Evolutionary conservation across 1,139 yeast genomes (phyloP), one percentile per base, ranked within the genome.

Genomic region (Diutina mesorugosa): DNA sequence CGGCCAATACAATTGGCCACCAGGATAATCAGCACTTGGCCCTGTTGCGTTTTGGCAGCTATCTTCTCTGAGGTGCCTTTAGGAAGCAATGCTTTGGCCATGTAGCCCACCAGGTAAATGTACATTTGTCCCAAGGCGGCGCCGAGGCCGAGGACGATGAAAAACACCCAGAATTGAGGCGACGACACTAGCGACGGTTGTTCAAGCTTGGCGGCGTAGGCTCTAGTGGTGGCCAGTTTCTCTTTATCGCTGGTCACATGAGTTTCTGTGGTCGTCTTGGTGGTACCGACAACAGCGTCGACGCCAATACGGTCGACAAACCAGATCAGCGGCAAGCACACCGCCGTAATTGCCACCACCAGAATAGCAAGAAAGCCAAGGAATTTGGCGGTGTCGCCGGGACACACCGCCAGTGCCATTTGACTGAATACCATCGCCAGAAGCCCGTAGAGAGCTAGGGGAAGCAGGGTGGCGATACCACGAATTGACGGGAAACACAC

Each of bases 81-180:
- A 21, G 71, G 72, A 21, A 76, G 66, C 41, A 81, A 69, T 0
- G 87, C 83, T 60, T 76, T 78, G 10, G 79, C 82, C 69, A 82
- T 80, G 62, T 79, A 80, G 0, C 87, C 87, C 21, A 80, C 81
- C 0, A 84, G 80, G 62, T 81, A 82, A 29, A 82, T 82, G 65
- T 80, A 82, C 82, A 81, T 78, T 64, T 81, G 86, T 9, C 86
- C 85, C 61, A 81, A 61, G 0, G 84, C 78, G 0, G 85, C 84
- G 56, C 80, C 66, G 2, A 78, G 59, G 0, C 85, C 84, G 1
- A 83, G 69, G 7, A 76, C 66, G 1, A 71, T 50, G 53, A 79
- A 74, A 4, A 81, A 61, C 2, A 77, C 63, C 85, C 86, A 81
- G 63, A 81, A 82, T 52, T 71, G 72, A 9, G 63, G 58, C 41